A percentile compares a stretch with the other conserved stretches of the same genome.
These are phyloP conservation scores for Agrocybe praecox DNA, from an alignment of 768 basidiomycete species.

Conservation along the genomic window DNA sequence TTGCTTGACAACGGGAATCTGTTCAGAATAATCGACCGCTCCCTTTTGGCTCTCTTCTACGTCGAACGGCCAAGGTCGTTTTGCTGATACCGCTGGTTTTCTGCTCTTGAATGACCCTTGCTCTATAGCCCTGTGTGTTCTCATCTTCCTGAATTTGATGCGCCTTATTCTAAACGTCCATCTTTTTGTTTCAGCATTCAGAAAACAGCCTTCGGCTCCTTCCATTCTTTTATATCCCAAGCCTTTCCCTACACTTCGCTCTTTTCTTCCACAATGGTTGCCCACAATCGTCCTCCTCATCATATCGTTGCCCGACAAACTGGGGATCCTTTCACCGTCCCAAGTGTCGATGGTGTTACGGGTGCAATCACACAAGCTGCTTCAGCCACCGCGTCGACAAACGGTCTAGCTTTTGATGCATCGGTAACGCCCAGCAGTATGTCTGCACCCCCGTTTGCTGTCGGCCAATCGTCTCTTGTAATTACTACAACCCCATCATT, in stretches of 20 bases:
- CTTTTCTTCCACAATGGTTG: slow-evolving; percentile 21
- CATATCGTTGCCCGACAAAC: slow-evolving; percentile 13
- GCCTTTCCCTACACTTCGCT: slow-evolving; percentile 11
- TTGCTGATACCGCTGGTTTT: background rate
- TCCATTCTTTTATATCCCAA: slow-evolving; percentile 24
- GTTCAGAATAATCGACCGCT: background rate
- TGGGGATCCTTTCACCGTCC: slow-evolving; percentile 15
- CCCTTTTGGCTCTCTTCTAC: background rate
- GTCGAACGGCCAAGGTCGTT: background rate
- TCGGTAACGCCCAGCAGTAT: slow-evolving; percentile 10
- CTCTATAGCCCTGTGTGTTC: background rate
- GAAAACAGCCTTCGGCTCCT: slow-evolving; percentile 19
- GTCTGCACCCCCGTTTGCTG: background rate
- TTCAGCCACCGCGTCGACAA: slow-evolving; percentile 19
- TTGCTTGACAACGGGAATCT: background rate
- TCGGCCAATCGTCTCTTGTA: background rate
- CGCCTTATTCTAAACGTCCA: slow-evolving; percentile 4
- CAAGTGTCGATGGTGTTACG: slow-evolving; percentile 13
- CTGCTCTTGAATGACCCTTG: background rate
- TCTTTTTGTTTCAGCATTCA: slow-evolving; percentile 15
- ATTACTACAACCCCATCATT: slow-evolving; percentile 7
- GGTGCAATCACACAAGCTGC: slow-evolving; percentile 13
- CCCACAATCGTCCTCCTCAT: slow-evolving; percentile 15
- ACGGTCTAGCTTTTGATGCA: slow-evolving; percentile 3
- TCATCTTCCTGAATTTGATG: slow-evolving; percentile 6